These are phyloP conservation scores for Jatropha multifida DNA, from an alignment of 441 rosid species.

Conservation along the genomic window DNA sequence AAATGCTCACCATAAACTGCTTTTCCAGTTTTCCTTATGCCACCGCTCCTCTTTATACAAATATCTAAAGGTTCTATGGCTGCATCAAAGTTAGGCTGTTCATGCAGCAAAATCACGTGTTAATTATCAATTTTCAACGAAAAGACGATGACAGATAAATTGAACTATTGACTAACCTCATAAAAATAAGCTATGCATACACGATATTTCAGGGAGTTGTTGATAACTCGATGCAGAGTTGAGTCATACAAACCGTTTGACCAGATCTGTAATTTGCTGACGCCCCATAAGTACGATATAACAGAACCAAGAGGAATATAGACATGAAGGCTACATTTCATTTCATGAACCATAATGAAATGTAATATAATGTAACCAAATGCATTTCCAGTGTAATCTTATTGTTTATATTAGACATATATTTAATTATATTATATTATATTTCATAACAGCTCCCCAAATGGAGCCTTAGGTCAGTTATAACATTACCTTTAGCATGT, in stretches of 20 bases:
- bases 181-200: constrained; percentile 72
- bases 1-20: constrained; percentile 88
- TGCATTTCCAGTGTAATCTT: too few relatives aligned
- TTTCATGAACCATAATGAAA: too few relatives aligned
- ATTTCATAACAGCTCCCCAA: too few relatives aligned
- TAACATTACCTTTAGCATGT: constrained; percentile 77
- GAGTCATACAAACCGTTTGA: constrained; percentile 80
- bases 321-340: neutral
- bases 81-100: constrained; percentile 67
- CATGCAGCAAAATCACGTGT: neutral
- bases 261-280: constrained; percentile 50
- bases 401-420: too few relatives aligned
- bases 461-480: neutral
- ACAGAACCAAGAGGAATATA: constrained; percentile 1
- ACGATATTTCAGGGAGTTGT: constrained; percentile 55
- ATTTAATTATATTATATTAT: too few relatives aligned
- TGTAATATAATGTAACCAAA: too few relatives aligned
- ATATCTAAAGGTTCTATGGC: constrained; percentile 68
- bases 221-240: constrained; percentile 71
- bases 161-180: constrained; percentile 45
- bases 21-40: constrained; percentile 39
- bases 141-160: neutral
- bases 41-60: constrained; percentile 54
- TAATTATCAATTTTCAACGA: constrained; percentile 7
- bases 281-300: constrained; percentile 10